Base-by-base conservation (phyloP, 2,329 filamentous ascomycete genomes). In the Botryosphaeria dothidea region DNA sequence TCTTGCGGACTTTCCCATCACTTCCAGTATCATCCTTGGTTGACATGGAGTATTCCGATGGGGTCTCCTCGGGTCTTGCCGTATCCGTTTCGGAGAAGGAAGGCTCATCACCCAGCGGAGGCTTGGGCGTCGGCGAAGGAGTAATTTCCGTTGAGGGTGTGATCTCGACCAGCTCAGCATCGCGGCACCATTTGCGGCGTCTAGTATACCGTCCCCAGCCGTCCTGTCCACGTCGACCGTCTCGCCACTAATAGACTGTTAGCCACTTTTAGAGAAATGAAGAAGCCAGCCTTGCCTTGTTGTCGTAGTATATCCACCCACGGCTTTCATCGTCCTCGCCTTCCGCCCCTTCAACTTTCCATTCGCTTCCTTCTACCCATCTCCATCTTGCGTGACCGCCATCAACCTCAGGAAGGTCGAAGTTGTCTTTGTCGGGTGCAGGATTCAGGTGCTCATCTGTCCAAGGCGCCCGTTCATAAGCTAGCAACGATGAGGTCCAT, bases 301-400 rank as follows among this genome's bases (percentile, higher is more conserved):
- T 98, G 73, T 99, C 95, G 74, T 97, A 99, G 77, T 95, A 99
- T 41, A 97, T 92, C 95, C 95, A 99, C 1, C 93, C 95, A 70
- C 61, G 61, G 36, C 8, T 51, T 88, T 3, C 86, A 7, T 74
- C 70, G 6, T 69, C 71, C 36, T 82, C 82, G 82, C 63, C 88
- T 67, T 66, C 64, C 1, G 87, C 87, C 0, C 91, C 91, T 71
- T 98, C 94, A 27, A 98, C 89, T 62, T 88, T 87, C 95, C 95
- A 99, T 64, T 90, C 87, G 70, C 91, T 91, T 0, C 87, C 88
- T n/a, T 90, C 85, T 0, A 92, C 92, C 95, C 95, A 99, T 66
- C 90, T 82, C 90, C 90, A 92, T 72, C 83, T 81, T 2, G 87
- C 86, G 54, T 83, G 84, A 3, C 85, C 87, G 38, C 84, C 85